Percentiles rank a stretch among this genome's conserved stretches.
Evolutionary conservation across 805 yeast genomes (phyloP).

Genomic region (Starmerella bacillaris): DNA sequence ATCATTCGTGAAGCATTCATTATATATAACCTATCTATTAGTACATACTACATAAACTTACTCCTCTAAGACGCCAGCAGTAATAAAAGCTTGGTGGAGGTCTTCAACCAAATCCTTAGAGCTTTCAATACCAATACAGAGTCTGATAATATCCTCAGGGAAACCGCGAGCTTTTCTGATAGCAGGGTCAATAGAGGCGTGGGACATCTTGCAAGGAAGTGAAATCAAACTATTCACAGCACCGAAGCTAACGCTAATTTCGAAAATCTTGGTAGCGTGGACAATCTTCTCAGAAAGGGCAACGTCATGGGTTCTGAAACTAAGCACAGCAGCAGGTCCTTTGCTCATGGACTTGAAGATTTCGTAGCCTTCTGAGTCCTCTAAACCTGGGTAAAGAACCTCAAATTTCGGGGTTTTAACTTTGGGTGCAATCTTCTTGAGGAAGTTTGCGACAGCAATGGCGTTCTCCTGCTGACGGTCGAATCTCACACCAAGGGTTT

Average conservation of each 20-base stretch:
- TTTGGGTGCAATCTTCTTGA: constrained; percentile 36
- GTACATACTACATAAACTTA: background rate
- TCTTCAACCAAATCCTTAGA: constrained; percentile 67
- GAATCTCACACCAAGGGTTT: constrained; percentile 69
- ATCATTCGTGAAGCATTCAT: no score
- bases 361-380: constrained; percentile 63
- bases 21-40: background rate
- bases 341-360: constrained; percentile 57
- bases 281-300: constrained; percentile 51
- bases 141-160: constrained; percentile 79
- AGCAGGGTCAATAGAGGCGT: constrained; percentile 84
- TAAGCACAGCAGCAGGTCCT: constrained; percentile 80
- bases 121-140: constrained; percentile 84
- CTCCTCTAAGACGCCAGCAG: constrained; percentile 31
- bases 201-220: constrained; percentile 91
- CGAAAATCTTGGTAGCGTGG: constrained; percentile 57
- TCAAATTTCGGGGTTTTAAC: constrained; percentile 26
- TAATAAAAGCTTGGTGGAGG: constrained; percentile 47
- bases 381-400: constrained; percentile 74
- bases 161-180: constrained; percentile 73
- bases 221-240: constrained; percentile 84
- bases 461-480: constrained; percentile 81
- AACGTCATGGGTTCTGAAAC: constrained; percentile 72
- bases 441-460: constrained; percentile 52
- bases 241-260: constrained; percentile 85